Conservation (phyloP, 2,329 filamentous ascomycete species). For the Knufia petricola region DNA sequence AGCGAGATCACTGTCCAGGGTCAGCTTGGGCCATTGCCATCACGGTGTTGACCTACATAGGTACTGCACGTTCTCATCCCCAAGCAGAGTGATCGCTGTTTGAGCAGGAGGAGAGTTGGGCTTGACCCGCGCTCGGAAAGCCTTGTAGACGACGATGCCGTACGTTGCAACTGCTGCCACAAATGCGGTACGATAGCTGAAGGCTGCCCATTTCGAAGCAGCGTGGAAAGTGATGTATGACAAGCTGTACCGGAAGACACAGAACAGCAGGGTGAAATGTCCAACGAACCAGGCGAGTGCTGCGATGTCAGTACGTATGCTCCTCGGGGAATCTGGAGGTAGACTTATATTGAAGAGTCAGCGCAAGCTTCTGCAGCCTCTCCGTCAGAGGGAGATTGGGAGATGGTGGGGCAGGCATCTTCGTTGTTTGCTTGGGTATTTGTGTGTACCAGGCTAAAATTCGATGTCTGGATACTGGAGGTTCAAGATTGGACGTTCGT, state of each 20-base stretch:
- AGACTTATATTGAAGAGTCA: conserved; percentile 82
- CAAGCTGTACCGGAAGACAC: conserved; percentile 70
- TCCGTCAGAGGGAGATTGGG: conserved; percentile 60
- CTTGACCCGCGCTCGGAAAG: conserved; percentile 75
- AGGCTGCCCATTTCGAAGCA: conserved; percentile 63
- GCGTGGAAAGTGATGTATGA: conserved; percentile 87
- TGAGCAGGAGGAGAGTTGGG: conserved; percentile 54
- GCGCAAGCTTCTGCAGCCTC: conserved; percentile 65
- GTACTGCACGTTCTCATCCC: conserved; percentile 97
- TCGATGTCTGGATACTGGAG: neutral
- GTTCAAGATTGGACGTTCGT: neutral
- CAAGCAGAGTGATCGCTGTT: conserved; percentile 57
- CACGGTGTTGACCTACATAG: conserved; percentile 54
- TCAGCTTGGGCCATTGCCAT: conserved; percentile 8
- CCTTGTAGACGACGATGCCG: conserved; percentile 98
- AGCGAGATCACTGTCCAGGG: conserved; percentile 66
- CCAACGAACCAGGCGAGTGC: conserved; percentile 30
- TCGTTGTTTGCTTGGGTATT: neutral
- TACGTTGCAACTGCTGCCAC: conserved; percentile 83
- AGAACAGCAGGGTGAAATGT: conserved; percentile 76
- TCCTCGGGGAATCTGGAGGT: conserved; percentile 24
- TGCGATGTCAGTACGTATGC: conserved; percentile 3
- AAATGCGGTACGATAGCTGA: conserved; percentile 86
- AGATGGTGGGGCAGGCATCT: conserved; percentile 66
- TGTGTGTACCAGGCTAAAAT: neutral